Conservation (phyloP, 371 early-diverging fungal species). For the Rhizopus delemar region DNA sequence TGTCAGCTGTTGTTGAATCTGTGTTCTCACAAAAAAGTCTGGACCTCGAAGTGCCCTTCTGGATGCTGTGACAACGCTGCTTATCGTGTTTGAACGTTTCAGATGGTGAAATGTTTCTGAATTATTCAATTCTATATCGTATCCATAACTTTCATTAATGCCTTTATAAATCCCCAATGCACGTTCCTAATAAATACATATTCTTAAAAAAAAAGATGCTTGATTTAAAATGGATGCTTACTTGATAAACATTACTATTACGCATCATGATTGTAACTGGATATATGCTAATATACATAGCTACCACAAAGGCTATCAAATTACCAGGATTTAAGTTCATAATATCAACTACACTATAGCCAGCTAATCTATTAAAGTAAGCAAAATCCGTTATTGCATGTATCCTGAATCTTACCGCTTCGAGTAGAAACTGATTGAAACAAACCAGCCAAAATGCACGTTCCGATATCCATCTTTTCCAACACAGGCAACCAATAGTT, state of each 20-base stretch:
- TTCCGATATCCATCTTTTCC: slow-evolving; percentile 29
- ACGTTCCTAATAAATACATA: slow-evolving; percentile 34
- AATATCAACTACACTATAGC: slow-evolving; percentile 32
- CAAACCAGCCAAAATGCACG: slow-evolving; percentile 35
- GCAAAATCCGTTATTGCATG: not conserved
- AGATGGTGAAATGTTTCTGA: slow-evolving; percentile 23
- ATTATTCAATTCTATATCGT: slow-evolving; percentile 9
- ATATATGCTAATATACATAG: slow-evolving; percentile 44
- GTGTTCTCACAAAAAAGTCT: slow-evolving; percentile 51
- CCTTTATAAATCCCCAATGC: slow-evolving; percentile 48
- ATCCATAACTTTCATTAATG: slow-evolving; percentile 22
- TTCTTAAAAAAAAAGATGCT: not conserved
- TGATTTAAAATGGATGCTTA: slow-evolving; percentile 3
- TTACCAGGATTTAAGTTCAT: slow-evolving; percentile 35
- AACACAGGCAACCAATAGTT: slow-evolving; percentile 46
- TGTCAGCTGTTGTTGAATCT: slow-evolving; percentile 49
- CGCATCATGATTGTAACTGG: slow-evolving; percentile 46
- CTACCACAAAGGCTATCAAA: slow-evolving; percentile 33
- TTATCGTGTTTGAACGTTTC: slow-evolving; percentile 37
- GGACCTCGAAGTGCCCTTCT: slow-evolving; percentile 37
- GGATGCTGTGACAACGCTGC: slow-evolving; percentile 40
- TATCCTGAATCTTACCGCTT: slow-evolving; percentile 27
- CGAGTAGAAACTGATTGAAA: slow-evolving; percentile 48
- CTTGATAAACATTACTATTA: slow-evolving; percentile 43
- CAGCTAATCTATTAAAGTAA: slow-evolving; percentile 18